Evolutionary conservation across 1,284 basidiomycete species (phyloP).

Genomic region (Cystobasidium slooffiae): DNA sequence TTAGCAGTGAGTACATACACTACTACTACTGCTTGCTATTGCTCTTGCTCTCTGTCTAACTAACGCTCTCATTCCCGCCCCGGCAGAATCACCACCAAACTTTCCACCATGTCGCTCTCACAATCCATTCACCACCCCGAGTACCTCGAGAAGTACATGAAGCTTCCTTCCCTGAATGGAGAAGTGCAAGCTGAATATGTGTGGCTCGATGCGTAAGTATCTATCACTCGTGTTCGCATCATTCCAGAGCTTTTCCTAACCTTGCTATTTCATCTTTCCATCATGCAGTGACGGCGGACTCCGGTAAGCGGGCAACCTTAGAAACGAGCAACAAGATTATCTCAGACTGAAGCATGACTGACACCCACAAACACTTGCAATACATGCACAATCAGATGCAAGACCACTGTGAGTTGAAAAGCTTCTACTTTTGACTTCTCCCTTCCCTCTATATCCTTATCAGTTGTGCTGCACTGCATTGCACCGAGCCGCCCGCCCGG

Average conservation of each 20-base stretch:
- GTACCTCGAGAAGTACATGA: slow-evolving; percentile 39
- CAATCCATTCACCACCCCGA: slow-evolving; percentile 44
- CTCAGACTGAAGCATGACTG: background rate
- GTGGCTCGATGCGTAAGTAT: slow-evolving; percentile 55
- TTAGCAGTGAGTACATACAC: too few relatives aligned
- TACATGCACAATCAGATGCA: slow-evolving; percentile 61
- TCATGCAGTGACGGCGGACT: background rate
- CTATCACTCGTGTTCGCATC: background rate
- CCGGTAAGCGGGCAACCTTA: background rate
- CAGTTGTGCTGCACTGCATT: background rate
- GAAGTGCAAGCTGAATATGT: slow-evolving; percentile 91
- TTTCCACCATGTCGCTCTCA: slow-evolving; percentile 32
- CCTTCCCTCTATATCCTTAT: slow-evolving; percentile 28
- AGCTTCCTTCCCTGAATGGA: slow-evolving; percentile 62
- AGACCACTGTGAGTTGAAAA: slow-evolving; percentile 68
- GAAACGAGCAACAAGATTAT: too few relatives aligned
- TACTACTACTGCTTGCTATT: background rate
- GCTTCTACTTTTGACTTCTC: background rate
- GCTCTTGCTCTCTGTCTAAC: background rate
- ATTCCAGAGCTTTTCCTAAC: background rate
- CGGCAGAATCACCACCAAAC: background rate
- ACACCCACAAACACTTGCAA: background rate
- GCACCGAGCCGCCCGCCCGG: background rate
- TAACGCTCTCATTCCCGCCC: background rate
- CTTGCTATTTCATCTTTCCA: background rate